Evolutionary conservation across 139 green algal genomes (phyloP).

Genomic region (Asterochloris sp.): DNA sequence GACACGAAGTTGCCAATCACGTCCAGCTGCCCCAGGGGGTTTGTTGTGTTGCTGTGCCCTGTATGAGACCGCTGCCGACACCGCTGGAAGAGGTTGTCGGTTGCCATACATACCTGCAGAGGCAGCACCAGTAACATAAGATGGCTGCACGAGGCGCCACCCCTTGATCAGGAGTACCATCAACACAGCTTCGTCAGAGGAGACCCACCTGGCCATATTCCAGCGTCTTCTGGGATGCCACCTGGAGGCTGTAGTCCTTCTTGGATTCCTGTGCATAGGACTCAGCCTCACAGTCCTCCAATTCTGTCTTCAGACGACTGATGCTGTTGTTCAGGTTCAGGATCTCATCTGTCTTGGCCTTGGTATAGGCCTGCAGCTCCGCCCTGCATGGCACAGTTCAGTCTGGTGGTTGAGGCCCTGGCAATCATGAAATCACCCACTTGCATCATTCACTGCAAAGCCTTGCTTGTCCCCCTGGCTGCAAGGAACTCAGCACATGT

Average conservation of each 20-base stretch:
- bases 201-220: conserved; percentile 77
- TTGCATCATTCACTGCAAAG: not conserved
- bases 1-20: conserved; percentile 76
- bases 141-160: not conserved
- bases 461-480: not conserved
- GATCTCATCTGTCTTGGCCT: conserved; percentile 75
- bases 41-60: conserved; percentile 57
- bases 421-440: not conserved
- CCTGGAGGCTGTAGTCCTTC: conserved; percentile 66
- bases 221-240: conserved; percentile 66
- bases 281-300: conserved; percentile 68
- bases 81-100: conserved; percentile 80
- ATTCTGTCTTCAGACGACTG: conserved; percentile 72
- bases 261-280: conserved; percentile 54
- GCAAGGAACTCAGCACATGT: no score
- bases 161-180: not conserved
- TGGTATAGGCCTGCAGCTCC: conserved; percentile 55
- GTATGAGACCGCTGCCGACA: conserved; percentile 53
- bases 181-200: not conserved
- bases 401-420: no score
- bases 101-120: conserved; percentile 66
- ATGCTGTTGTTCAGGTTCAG: conserved; percentile 84
- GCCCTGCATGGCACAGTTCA: conserved; percentile 16
- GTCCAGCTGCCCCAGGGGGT: conserved; percentile 77
- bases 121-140: not conserved